Evolutionary conservation across 768 basidiomycete genomes (phyloP), one percentile per base, ranked within the genome.

Genomic region (Pulveroboletus sp.): DNA sequence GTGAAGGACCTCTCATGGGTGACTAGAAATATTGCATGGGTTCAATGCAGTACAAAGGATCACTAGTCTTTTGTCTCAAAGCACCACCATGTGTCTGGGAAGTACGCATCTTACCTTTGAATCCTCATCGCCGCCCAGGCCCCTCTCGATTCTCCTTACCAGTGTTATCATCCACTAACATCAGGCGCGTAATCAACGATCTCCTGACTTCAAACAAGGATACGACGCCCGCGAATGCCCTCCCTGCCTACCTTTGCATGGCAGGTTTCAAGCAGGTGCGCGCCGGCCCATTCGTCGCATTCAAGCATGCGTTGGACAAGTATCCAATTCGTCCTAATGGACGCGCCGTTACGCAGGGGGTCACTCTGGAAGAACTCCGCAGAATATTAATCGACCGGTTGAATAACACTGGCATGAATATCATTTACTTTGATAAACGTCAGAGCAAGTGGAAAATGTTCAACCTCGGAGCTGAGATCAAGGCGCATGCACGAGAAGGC

Each of bases 231-330:
- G 21, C 33, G 13, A 48, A 58, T 34, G 35, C 38, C 24, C 24
- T 58, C n/a, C 45, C 35, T 20, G 52, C 46, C 16, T 50, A 49
- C 45, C 20, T 59, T 21, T 37, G 13, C 27, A 43, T 38, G 20
- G 58, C 51, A 40, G 58, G 58, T 9, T 56, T 47, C 34, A 13
- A 47, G 10, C 23, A 40, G n/a, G 21, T 49, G 29, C 35, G 23
- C 27, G 13, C 32, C 34, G 58, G 60, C 1, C 54, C 49, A 9
- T 38, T 52, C 45, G 13, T n/a, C 40, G 36, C 45, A 13, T 56
- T 59, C 13, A 54, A 59, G 31, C 48, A 48, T n/a, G 53, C 58
- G 8, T 19, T 49, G 39, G 51, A 57, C 21, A 57, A 60, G 51
- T 54, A 47, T 47, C 55, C 47, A 2, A 40, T 14, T 23, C 43